phyloP scores from a whole-genome alignment of 1,139 yeast species.

The Pichia sp. region DNA sequence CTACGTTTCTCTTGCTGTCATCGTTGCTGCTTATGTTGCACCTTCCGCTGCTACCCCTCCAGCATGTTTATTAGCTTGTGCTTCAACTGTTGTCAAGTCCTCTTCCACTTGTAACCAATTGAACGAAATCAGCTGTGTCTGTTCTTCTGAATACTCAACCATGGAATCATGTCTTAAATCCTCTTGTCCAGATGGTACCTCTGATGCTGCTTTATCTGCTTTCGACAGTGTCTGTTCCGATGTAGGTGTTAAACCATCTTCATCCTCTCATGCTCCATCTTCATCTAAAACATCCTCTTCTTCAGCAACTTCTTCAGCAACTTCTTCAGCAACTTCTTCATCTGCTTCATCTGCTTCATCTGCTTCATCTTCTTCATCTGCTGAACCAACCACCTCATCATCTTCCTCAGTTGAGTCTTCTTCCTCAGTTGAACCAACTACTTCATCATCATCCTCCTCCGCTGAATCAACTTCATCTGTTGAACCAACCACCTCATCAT shows the following conservation, averaged over 20 bases:
- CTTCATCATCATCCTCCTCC: slow-evolving; percentile 10
- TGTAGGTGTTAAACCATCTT: slow-evolving; percentile 28
- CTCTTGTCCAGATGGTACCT: slow-evolving; percentile 58
- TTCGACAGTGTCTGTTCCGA: slow-evolving; percentile 51
- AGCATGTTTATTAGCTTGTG: slow-evolving; percentile 87
- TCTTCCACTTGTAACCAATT: slow-evolving; percentile 50
- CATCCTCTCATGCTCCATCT: slow-evolving; percentile 14
- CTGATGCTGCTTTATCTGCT: slow-evolving; percentile 50
- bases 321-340: slow-evolving; percentile 12
- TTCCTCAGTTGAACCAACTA: slow-evolving; percentile 10
- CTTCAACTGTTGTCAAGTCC: slow-evolving; percentile 56
- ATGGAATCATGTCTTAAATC: slow-evolving; percentile 54
- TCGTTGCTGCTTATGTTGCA: slow-evolving; percentile 35
- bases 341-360: slow-evolving; percentile 13
- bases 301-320: slow-evolving; percentile 15
- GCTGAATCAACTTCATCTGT: slow-evolving; percentile 9
- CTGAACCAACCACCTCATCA: slow-evolving; percentile 14
- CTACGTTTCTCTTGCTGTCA: slow-evolving; percentile 12
- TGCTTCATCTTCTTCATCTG: background rate
- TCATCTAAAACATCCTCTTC: slow-evolving; percentile 16
- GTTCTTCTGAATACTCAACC: slow-evolving; percentile 44
- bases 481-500: slow-evolving; percentile 17
- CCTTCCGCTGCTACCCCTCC: slow-evolving; percentile 70
- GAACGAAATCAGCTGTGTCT: slow-evolving; percentile 59
- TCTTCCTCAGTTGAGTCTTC: slow-evolving; percentile 13